Evolutionary conservation across 2,329 filamentous ascomycete species (phyloP).

Genomic region (Aaosphaeria pasadenensis): DNA sequence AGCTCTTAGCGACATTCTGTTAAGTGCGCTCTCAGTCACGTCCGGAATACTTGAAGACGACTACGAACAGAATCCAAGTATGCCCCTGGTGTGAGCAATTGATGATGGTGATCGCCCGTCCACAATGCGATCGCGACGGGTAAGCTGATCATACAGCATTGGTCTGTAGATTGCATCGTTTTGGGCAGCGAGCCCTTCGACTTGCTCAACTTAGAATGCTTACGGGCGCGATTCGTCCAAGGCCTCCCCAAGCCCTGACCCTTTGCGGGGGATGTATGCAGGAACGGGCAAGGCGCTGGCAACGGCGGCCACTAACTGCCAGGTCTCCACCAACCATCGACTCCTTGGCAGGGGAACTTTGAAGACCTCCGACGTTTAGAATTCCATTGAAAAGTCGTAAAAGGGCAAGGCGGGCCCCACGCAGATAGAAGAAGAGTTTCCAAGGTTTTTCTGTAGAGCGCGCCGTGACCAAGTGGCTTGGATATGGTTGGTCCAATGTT

Average conservation of each 20-base stretch:
- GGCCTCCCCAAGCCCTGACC: conserved; percentile 13
- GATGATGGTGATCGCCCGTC: background rate
- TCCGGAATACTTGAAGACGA: background rate
- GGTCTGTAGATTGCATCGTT: background rate
- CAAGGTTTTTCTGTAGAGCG: no score
- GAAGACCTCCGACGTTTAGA: no score
- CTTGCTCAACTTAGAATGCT: no score
- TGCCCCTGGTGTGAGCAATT: background rate
- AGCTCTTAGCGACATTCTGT: background rate
- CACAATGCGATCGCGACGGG: background rate
- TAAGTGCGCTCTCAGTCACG: background rate
- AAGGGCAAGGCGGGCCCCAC: no score
- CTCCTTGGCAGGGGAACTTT: conserved; percentile 30
- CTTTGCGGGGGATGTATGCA: conserved; percentile 14
- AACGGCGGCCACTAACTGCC: conserved; percentile 11
- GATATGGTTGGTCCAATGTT: no score
- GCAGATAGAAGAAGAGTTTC: no score
- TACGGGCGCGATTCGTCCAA: no score
- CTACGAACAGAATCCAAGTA: background rate
- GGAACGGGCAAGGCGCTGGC: conserved; percentile 25
- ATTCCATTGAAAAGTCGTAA: no score
- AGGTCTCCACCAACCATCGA: background rate
- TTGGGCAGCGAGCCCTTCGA: background rate
- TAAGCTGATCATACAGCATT: background rate
- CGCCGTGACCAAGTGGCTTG: no score